These are phyloP conservation scores for Globisporangium radiosum DNA, from an alignment of 352 stramenopile genomes.

Conservation along the genomic window DNA sequence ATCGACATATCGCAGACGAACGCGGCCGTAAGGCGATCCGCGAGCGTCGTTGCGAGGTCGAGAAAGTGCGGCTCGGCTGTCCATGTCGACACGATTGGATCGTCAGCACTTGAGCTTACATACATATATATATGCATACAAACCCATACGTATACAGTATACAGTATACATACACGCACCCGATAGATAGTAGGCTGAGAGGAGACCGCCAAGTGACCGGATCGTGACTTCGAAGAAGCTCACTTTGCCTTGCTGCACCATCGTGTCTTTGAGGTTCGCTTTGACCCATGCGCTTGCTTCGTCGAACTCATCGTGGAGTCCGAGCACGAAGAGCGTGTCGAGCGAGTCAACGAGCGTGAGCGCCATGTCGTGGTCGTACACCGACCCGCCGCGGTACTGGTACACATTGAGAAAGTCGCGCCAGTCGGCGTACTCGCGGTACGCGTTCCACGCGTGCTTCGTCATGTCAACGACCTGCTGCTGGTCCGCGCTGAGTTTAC, in stretches of 20 bases:
- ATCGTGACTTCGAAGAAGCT: constrained; percentile 66
- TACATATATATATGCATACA: no score
- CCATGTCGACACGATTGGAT: background rate
- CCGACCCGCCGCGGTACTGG: constrained; percentile 10
- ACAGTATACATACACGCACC: constrained; percentile 11
- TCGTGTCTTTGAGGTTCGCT: constrained; percentile 23
- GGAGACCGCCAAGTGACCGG: constrained; percentile 42
- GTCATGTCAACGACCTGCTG: constrained; percentile 42
- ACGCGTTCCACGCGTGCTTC: constrained; percentile 46
- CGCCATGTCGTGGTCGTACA: constrained; percentile 57
- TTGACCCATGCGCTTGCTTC: constrained; percentile 50
- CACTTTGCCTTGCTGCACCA: constrained; percentile 30
- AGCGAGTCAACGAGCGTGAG: constrained; percentile 58
- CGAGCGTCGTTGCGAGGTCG: constrained; percentile 29
- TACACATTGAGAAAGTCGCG: constrained; percentile 32
- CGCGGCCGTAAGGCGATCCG: constrained; percentile 18
- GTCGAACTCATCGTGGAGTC: constrained; percentile 54
- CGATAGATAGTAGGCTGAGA: constrained; percentile 51
- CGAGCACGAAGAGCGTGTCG: constrained; percentile 64
- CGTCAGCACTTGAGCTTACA: no score
- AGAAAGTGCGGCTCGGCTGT: constrained; percentile 25
- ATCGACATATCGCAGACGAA: constrained; percentile 32
- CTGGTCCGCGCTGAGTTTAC: constrained; percentile 32
- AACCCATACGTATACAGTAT: no score
- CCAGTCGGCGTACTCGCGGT: constrained; percentile 32